Evolutionary conservation across 1,284 basidiomycete genomes (phyloP), one percentile per base, ranked within the genome.

Genomic region (Pseudozyma hubeiensis): DNA sequence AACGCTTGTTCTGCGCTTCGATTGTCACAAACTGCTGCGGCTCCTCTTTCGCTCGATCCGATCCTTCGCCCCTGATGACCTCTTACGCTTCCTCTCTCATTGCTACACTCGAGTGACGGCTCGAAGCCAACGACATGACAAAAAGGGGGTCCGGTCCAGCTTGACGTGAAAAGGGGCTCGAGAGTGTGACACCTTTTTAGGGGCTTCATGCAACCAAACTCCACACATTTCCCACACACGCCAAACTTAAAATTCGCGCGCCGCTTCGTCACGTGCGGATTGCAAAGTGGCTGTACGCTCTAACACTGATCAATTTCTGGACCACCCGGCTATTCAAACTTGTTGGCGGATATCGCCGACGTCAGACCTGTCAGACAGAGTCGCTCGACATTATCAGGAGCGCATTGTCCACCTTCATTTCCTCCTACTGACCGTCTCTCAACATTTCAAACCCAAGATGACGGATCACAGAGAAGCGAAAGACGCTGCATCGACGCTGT

Each of bases 251-350:
- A 34, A n/a, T 59, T 54, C 52, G 30, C 64, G 64, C 48, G 56
- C 37, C 57, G 52, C 51, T 33, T 30, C n/a, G 55, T 67, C 65
- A 67, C 65, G 65, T 67, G 65, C 47, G n/a, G 43, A 44, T 24
- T 24, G 24, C 24, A 24, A 24, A 24, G 24, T 24, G 2, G 24
- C 24, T 37, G 2, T 3, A 2, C 35, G 35, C 9, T 37, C 35
- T 37, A 37, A 37, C 35, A 37, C 35, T 37, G 14, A 2, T 14
- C 14, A 5, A 14, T 10, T 10, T 14, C 2, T 10, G 35, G 35
- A 8, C 35, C 9, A 3, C 2, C 14, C 14, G 35, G 35, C 4
- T 16, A 13, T 7, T 10, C 30, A 17, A 17, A 3, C 8, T 14
- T 30, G 16, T 10, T 44, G 43, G 61, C 33, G 48, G 30, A 51